phyloP scores from a whole-genome alignment of 2,329 filamentous ascomycete genomes.

The Leptosphaerulina australis region DNA sequence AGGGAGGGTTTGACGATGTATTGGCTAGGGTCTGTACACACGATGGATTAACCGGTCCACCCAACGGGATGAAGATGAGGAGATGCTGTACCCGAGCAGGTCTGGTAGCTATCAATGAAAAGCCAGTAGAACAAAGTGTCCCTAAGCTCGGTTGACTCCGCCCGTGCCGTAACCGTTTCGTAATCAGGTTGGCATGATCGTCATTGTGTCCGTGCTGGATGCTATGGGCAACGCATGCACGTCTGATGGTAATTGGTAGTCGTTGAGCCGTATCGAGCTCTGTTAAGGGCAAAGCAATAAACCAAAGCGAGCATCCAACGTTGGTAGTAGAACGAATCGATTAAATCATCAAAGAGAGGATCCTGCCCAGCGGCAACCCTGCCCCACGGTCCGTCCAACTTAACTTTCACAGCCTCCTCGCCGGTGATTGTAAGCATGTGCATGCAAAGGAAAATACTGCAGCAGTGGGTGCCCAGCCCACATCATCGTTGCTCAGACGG shows the following conservation, averaged over 20 bases:
- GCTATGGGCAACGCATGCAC: slow-evolving; percentile 23
- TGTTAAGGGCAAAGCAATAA: not conserved
- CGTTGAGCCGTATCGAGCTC: slow-evolving; percentile 1
- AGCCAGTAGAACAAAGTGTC: slow-evolving; percentile 27
- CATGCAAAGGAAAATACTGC: slow-evolving; percentile 18
- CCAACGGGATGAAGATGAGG: slow-evolving; percentile 13
- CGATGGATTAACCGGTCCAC: slow-evolving; percentile 23
- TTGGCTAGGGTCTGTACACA: slow-evolving; percentile 12
- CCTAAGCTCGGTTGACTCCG: slow-evolving; percentile 30
- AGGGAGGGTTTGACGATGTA: not conserved
- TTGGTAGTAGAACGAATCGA: not conserved
- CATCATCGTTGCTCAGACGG: slow-evolving; percentile 21
- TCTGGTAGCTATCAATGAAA: slow-evolving; percentile 32
- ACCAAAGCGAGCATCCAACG: not conserved
- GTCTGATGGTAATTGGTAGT: slow-evolving; percentile 15
- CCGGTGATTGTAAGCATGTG: slow-evolving; percentile 7
- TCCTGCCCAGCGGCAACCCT: slow-evolving; percentile 9
- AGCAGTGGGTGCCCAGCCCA: slow-evolving; percentile 23
- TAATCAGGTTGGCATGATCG: slow-evolving; percentile 34
- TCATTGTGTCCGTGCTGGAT: slow-evolving; percentile 31
- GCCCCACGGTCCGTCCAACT: slow-evolving; percentile 8
- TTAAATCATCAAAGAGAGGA: slow-evolving; percentile 7
- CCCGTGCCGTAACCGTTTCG: slow-evolving; percentile 36
- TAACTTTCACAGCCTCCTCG: slow-evolving; percentile 5
- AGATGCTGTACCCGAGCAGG: slow-evolving; percentile 17